Percentiles rank a stretch among this genome's conserved stretches.
phyloP scores from a whole-genome alignment of 208 protist genomes.

The Sergeia podlipaevii region DNA sequence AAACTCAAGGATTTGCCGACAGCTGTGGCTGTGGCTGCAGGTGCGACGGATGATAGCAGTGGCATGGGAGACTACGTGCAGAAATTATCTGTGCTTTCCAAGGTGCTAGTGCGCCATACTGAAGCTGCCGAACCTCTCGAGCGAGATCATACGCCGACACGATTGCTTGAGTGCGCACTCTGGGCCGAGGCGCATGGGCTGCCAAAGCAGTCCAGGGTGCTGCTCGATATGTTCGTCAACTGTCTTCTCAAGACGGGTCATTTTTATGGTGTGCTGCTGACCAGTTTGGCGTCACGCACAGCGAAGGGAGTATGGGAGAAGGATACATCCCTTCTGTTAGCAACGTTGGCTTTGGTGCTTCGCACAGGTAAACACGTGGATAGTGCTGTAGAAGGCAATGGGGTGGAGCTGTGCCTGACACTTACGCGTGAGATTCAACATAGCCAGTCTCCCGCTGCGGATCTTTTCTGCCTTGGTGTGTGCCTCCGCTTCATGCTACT shows the following conservation, averaged over 20 bases:
- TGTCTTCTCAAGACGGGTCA: slow-evolving; percentile 38
- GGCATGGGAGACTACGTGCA: slow-evolving; percentile 24
- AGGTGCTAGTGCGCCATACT: slow-evolving; percentile 20
- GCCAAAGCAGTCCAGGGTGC: slow-evolving; percentile 20
- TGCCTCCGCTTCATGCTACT: slow-evolving; percentile 48
- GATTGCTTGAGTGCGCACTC: slow-evolving; percentile 38
- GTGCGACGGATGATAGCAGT: background rate
- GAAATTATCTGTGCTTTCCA: slow-evolving; percentile 30
- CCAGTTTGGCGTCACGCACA: slow-evolving; percentile 22
- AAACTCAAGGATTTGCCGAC: slow-evolving; percentile 15
- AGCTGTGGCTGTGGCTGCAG: slow-evolving; percentile 14
- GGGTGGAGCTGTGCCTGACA: slow-evolving; percentile 55
- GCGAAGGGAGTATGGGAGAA: slow-evolving; percentile 22
- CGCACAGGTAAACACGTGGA: slow-evolving; percentile 27
- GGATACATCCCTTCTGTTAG: slow-evolving; percentile 34
- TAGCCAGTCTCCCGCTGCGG: slow-evolving; percentile 17
- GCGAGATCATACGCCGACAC: slow-evolving; percentile 8
- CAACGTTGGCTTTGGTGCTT: slow-evolving; percentile 41
- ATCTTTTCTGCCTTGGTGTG: slow-evolving; percentile 45
- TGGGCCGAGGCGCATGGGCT: slow-evolving; percentile 7
- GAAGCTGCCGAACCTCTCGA: slow-evolving; percentile 1
- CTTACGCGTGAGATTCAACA: slow-evolving; percentile 30
- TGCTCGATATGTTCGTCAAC: slow-evolving; percentile 41
- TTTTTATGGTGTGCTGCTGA: slow-evolving; percentile 34
- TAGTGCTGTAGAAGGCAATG: slow-evolving; percentile 39